These are phyloP conservation scores for Phytomonas sp. DNA, from an alignment of 208 protist species.

Conservation along the genomic window DNA sequence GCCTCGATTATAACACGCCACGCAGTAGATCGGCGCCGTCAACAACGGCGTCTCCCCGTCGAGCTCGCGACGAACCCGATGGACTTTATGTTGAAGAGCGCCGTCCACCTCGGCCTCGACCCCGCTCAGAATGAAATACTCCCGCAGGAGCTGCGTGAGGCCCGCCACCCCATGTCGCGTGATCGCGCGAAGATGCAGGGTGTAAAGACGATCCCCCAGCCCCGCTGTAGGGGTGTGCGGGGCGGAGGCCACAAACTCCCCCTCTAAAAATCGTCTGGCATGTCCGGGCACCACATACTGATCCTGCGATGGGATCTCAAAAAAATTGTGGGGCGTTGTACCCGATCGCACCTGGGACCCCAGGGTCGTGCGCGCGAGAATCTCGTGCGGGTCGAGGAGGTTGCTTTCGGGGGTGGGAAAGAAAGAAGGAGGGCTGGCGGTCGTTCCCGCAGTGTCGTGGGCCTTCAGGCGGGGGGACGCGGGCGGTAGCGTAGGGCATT, in stretches of 20 bases:
- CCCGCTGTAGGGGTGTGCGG: conserved; percentile 36
- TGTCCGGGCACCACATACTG: conserved; percentile 69
- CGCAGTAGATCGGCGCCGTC: conserved; percentile 55
- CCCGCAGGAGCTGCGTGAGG: conserved; percentile 59
- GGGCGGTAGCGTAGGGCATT: too few relatives aligned
- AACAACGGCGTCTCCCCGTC: conserved; percentile 60
- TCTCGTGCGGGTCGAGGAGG: too few relatives aligned
- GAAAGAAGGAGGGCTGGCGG: too few relatives aligned
- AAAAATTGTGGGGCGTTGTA: conserved; percentile 58
- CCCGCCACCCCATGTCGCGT: conserved; percentile 45
- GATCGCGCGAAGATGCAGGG: conserved; percentile 59
- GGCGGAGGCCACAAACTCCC: conserved; percentile 32
- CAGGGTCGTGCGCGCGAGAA: conserved; percentile 28
- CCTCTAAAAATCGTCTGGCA: conserved; percentile 41
- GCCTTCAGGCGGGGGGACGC: neutral
- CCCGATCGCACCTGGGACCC: conserved; percentile 48
- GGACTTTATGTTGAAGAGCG: conserved; percentile 81
- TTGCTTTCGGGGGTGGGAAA: too few relatives aligned
- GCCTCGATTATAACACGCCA: conserved; percentile 59
- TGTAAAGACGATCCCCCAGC: conserved; percentile 63
- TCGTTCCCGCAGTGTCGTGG: neutral
- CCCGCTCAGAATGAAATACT: conserved; percentile 71
- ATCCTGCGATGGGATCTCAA: conserved; percentile 33
- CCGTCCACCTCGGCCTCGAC: conserved; percentile 55
- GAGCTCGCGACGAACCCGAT: conserved; percentile 72